Base-by-base conservation (phyloP, 75 land plant species). In the Pinus taeda region DNA sequence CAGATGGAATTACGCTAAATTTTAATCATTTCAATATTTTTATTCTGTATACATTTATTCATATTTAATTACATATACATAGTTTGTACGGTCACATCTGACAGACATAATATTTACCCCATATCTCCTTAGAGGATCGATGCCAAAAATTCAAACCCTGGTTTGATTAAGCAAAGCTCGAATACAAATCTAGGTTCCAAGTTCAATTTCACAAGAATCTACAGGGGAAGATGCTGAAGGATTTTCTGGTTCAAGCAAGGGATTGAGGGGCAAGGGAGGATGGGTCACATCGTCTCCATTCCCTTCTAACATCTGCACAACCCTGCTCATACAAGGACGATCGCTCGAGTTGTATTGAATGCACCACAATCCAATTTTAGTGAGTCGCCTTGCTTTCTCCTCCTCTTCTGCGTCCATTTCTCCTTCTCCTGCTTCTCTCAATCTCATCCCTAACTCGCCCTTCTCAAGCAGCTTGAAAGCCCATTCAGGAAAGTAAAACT, bases 301-400 rank as follows among this genome's bases (percentile, higher is more conserved):
- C 22, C 82, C 83, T 57, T 72, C 75, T 5, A 82, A 22, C 83
- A 78, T 65, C 20, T 82, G 75, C 15, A 82, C 82, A 1, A 78
- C 82, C 3, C 37, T 66, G 30, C 29, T 5, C 81, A 82, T 82
- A 18, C 58, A 15, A 5, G 81, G 83, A 15, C 83, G 64, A 45
- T 55, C 55, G 0, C 8, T 29, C 21, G 76, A 75, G 15, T 79
- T 55, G 63, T 42, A 57, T 20, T 82, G 79, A 71, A 71, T 60
- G 18, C 83, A 81, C 83, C 83, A 81, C 36, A 81, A 53, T 8
- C 74, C 83, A 11, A 81, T 75, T 59, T 70, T 30, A 6, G 29
- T 11, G 63, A 78, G 9, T 60, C 73, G 71, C 24, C 15, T 67
- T n/a, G 18, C 29, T 53, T 79, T 66, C 15, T 11, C 39, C 5